Base-by-base conservation (phyloP, 208 protist genomes). In the Kentomonas sorsogonicus region DNA sequence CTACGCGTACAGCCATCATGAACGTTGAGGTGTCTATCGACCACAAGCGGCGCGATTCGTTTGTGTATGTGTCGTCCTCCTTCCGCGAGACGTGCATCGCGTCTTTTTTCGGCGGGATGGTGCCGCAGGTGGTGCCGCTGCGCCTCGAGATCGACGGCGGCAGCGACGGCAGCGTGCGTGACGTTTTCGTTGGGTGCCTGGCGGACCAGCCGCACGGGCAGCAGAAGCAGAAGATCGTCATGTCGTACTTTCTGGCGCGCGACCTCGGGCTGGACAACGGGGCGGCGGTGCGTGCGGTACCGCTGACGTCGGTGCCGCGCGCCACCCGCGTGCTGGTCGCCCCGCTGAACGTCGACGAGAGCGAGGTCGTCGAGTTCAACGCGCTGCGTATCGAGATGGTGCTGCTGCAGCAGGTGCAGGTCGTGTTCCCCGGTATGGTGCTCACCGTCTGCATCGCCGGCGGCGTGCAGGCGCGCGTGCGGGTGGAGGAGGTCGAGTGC, bases 281-380 rank as follows among this genome's bases (percentile, higher is more conserved):
- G 36, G 66, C 80, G 52, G 46, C 74, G 10, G 72, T 94, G 7
- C 52, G 77, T 33, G 89, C 82, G 50, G 53, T 70, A 22, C 74
- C 83, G 50, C 69, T 76, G 45, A 53, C 72, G 15, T 63, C 54
- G 29, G 53, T 63, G 20, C 63, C 62, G 7, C 68, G 66, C 20
- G 89, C 87, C 22, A 77, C 74, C 15, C 78, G 74, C 44, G 88
- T 96, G 22, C 52, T 93, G 15, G 92, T 95, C 27, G 53, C 63
- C 33, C 89, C 89, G 20, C 52, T 87, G 9, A 89, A 86, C 20
- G 83, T 96, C 34, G 85, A 95, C 58, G 92, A 97, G 45, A 93
- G 86, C 50, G 92, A 97, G 63, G 85, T 97, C 34, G 83, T 96
- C 52, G 92, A 97, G 63, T 75, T 89, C 45, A 97, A 96, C 60